These are phyloP conservation scores for Suillus cothurnatus DNA, from an alignment of 768 basidiomycete genomes.

Conservation along the genomic window DNA sequence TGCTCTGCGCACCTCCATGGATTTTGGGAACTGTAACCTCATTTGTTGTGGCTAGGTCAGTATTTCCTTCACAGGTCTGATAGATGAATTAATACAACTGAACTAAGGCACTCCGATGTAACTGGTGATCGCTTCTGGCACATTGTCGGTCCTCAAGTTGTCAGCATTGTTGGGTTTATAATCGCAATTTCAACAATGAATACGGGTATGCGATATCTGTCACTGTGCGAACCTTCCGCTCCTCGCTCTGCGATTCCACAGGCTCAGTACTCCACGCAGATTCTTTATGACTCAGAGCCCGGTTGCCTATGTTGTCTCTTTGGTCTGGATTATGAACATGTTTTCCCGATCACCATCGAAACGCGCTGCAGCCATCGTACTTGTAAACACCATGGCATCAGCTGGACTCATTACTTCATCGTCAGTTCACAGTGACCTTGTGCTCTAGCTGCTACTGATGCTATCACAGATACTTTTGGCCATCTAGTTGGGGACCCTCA, in stretches of 20 bases:
- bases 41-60: conserved; percentile 53
- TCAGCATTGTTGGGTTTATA: conserved; percentile 68
- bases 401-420: conserved; percentile 81
- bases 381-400: conserved; percentile 77
- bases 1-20: conserved; percentile 81
- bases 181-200: conserved; percentile 66
- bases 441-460: neutral
- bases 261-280: conserved; percentile 33
- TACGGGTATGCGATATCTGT: conserved; percentile 61
- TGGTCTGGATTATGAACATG: conserved; percentile 51
- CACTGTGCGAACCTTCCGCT: conserved; percentile 45
- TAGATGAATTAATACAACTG: conserved; percentile 6
- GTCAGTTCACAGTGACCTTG: conserved; percentile 43
- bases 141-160: conserved; percentile 50
- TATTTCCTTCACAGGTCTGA: neutral
- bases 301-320: conserved; percentile 66
- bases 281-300: conserved; percentile 77
- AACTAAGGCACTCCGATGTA: conserved; percentile 66
- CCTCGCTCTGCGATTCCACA: neutral
- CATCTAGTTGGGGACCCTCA: conserved; percentile 64
- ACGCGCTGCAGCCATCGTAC: conserved; percentile 78
- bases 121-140: conserved; percentile 73
- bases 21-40: conserved; percentile 57
- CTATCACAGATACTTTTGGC: conserved; percentile 61
- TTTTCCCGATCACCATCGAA: conserved; percentile 80